These are phyloP conservation scores for Alternaria triticimaculans DNA, from an alignment of 2,329 filamentous ascomycete species.

Conservation along the genomic window DNA sequence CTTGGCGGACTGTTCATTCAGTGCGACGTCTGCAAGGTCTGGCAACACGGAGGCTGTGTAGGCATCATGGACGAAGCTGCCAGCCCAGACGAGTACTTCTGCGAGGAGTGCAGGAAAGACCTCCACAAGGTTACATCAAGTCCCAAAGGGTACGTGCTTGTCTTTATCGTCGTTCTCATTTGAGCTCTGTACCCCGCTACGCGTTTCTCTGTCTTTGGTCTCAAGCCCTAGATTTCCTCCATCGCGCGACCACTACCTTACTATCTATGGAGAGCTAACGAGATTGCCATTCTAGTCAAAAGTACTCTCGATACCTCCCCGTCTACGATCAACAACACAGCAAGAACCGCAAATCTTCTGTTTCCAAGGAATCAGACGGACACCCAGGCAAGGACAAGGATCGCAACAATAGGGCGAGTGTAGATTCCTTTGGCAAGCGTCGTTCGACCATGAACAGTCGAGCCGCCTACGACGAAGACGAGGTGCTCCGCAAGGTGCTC, in stretches of 20 bases:
- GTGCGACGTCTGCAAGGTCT: conserved; percentile 97
- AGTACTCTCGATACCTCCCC: conserved; percentile 69
- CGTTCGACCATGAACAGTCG: conserved; percentile 98
- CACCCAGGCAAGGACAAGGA: conserved; percentile 63
- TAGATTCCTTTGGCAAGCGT: conserved; percentile 73
- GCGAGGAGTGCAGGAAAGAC: conserved; percentile 91
- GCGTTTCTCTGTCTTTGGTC: neutral
- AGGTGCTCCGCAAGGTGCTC: conserved; percentile 84
- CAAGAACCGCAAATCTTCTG: conserved; percentile 67
- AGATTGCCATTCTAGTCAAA: conserved; percentile 55
- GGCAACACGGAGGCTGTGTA: conserved; percentile 98
- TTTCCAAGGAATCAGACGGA: conserved; percentile 67
- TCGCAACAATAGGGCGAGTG: conserved; percentile 61
- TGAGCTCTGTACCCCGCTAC: neutral
- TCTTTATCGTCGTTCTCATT: conserved; percentile 16
- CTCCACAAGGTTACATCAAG: conserved; percentile 84
- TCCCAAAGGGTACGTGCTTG: conserved; percentile 77
- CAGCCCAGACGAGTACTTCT: conserved; percentile 97
- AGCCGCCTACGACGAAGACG: conserved; percentile 94
- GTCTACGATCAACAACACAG: conserved; percentile 60
- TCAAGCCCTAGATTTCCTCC: neutral
- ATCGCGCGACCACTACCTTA: neutral
- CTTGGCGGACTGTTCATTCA: conserved; percentile 95
- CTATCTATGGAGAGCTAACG: conserved; percentile 6
- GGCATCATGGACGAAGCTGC: conserved; percentile 94